Percentiles rank a stretch among this genome's conserved stretches.
Conservation (phyloP, 352 stramenopile genomes). For the Blastocystis sp. region DNA sequence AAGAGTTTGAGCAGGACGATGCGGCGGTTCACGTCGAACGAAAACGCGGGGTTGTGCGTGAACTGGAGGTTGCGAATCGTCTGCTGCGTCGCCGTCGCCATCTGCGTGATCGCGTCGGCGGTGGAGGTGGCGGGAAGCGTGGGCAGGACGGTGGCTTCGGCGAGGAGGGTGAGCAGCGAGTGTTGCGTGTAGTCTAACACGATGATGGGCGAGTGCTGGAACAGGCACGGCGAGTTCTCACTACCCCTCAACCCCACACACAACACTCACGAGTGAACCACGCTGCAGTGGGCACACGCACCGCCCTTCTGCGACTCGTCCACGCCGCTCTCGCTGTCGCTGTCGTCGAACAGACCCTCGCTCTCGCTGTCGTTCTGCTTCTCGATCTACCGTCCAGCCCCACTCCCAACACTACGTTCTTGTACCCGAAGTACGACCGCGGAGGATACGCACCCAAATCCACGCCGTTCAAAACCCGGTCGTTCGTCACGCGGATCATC, state of each 20-base stretch:
- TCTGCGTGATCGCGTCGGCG: background rate
- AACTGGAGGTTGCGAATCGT: background rate
- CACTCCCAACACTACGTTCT: background rate
- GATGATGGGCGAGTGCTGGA: background rate
- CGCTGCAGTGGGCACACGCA: background rate
- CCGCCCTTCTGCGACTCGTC: background rate
- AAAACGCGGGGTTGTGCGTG: background rate
- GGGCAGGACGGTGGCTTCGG: background rate
- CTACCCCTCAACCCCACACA: background rate
- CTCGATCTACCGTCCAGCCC: background rate
- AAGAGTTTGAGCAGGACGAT: background rate
- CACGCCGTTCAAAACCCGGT: constrained; percentile 11
- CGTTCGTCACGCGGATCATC: constrained; percentile 28
- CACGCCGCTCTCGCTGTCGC: background rate
- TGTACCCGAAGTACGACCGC: constrained; percentile 1
- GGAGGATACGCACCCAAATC: background rate
- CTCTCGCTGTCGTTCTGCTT: background rate
- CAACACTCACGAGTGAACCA: background rate
- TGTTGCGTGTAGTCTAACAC: background rate
- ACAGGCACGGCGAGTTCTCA: background rate
- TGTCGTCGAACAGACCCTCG: background rate
- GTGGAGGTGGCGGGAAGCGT: background rate
- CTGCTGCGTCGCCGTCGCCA: background rate
- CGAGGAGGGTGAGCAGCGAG: background rate
- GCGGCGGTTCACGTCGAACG: background rate